Evolutionary conservation across 306 rosid genomes (phyloP).

Genomic region (Acacia confusa): DNA sequence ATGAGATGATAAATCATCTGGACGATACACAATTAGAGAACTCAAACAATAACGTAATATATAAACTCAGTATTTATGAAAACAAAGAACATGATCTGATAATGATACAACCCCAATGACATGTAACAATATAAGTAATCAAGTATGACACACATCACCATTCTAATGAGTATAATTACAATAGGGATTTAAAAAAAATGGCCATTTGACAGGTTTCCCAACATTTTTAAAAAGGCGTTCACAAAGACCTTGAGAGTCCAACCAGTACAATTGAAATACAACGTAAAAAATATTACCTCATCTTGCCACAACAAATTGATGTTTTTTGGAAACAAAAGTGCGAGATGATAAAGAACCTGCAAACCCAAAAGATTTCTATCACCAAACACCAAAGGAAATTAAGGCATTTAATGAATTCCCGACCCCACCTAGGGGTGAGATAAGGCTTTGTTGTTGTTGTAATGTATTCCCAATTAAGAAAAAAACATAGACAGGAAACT

Average conservation of each 20-base stretch:
- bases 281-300: constrained; percentile 63
- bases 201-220: constrained; percentile 12
- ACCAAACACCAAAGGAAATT: constrained; percentile 35
- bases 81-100: constrained; percentile 13
- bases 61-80: neutral
- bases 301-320: constrained; percentile 88
- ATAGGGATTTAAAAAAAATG: constrained; percentile 4
- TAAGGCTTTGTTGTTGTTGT: too few relatives aligned
- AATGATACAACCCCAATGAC: neutral
- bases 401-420: neutral
- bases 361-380: constrained; percentile 30
- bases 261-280: constrained; percentile 11
- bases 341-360: constrained; percentile 84
- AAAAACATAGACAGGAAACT: neutral
- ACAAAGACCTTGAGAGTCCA: constrained; percentile 14
- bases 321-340: constrained; percentile 90
- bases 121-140: neutral
- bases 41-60: neutral
- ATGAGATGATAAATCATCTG: neutral
- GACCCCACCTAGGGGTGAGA: too few relatives aligned
- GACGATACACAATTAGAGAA: neutral
- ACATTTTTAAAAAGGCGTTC: constrained; percentile 20
- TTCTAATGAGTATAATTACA: neutral
- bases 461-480: neutral
- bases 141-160: constrained; percentile 11